These are phyloP conservation scores for Capsicum pubescens DNA, from an alignment of 257 asterid genomes.

Conservation along the genomic window DNA sequence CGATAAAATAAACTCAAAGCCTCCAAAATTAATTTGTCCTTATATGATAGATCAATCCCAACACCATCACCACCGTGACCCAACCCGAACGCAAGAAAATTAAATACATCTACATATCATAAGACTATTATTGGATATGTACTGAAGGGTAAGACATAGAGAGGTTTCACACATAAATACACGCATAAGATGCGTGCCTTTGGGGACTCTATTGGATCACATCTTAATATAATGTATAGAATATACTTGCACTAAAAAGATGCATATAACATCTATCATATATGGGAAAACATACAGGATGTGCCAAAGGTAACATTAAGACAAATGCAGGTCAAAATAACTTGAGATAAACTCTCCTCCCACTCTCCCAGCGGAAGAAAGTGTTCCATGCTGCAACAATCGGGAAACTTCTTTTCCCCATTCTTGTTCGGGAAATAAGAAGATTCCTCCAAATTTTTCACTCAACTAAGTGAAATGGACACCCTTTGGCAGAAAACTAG, in stretches of 20 bases:
- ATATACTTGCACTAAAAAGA: background rate
- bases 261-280: background rate
- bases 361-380: background rate
- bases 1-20: background rate
- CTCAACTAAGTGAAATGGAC: background rate
- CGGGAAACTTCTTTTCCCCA: background rate
- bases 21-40: background rate
- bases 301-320: background rate
- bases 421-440: background rate
- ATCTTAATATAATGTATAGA: slow-evolving; percentile 7
- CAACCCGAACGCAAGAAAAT: background rate
- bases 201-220: background rate
- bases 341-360: background rate
- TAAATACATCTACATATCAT: background rate
- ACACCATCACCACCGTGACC: background rate
- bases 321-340: background rate
- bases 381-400: background rate
- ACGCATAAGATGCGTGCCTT: background rate
- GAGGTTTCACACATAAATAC: background rate
- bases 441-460: slow-evolving; percentile 2
- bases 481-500: background rate
- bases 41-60: background rate
- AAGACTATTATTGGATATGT: background rate
- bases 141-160: background rate
- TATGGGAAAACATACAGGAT: background rate